Evolutionary conservation across 2,329 filamentous ascomycete genomes (phyloP), one percentile per base, ranked within the genome.

Genomic region (Aspergillus arachidicola): DNA sequence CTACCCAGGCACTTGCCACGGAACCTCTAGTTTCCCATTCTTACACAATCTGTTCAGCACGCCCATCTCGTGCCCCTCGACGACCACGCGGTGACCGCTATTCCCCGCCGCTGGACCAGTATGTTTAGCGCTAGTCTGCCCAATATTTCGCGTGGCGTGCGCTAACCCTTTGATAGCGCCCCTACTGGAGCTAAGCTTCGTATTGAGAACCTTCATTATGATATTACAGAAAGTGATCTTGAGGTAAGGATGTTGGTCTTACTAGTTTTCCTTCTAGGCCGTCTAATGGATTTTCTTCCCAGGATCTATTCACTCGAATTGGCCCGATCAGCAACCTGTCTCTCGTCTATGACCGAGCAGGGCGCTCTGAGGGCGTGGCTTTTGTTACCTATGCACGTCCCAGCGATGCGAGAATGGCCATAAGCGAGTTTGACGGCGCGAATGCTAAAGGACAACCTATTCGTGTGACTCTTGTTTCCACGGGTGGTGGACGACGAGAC

Each of bases 371-470:
- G 72, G 94, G 94, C 61, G 85, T 90, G 43, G 94, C 93, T 7
- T 95, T 88, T 72, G 91, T 97, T 56, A 94, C 90, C 10, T 97
- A 96, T 79, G 86, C 89, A 69, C 83, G 82, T 60, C 80, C 86
- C 57, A 84, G 87, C 55, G 91, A 97, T 76, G 94, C 94, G 11
- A 82, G 85, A 70, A 83, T 86, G 53, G 94, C 94, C 2, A 85
- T 97, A 60, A 84, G 83, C 59, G 90, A 97, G 71, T 97, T 91
- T 73, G 90, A 97, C 74, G 92, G 92, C 61, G 93, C 93, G 66
- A 97, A 97, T 75, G 94, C 94, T 62, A 94, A 95, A 71, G 90
- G 91, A 56, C 92, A 94, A 79, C 93, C 92, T 4, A 97, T 97
- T 71, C 87, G 86, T 38, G 79, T 97, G 62, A 86, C 86, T 0